A percentile compares a stretch with the other conserved stretches of the same genome.
Evolutionary conservation across 2,329 filamentous ascomycete genomes (phyloP).

Genomic region (Ascocoryne sarcoides): DNA sequence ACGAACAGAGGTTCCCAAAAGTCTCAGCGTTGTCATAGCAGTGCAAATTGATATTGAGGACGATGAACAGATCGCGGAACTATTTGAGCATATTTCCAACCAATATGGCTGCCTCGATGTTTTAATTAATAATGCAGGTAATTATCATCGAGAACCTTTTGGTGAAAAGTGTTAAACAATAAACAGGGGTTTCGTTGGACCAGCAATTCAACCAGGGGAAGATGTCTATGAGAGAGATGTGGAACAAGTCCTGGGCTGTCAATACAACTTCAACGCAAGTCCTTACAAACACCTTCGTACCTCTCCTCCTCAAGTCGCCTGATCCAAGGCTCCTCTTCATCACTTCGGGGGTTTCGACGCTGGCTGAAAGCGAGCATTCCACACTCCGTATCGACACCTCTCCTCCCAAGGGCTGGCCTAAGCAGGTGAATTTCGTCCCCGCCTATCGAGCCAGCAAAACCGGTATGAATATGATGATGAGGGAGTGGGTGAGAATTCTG

Average conservation of each 20-base stretch:
- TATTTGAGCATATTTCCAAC: slow-evolving; percentile 23
- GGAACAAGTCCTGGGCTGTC: slow-evolving; percentile 34
- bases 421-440: slow-evolving; percentile 21
- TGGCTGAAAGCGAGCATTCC: slow-evolving; percentile 25
- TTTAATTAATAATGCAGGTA: slow-evolving; percentile 30
- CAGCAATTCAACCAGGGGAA: slow-evolving; percentile 20
- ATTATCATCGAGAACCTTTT: not conserved
- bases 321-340: not conserved
- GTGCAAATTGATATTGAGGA: slow-evolving; percentile 28
- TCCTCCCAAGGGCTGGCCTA: slow-evolving; percentile 34
- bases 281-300: slow-evolving; percentile 30
- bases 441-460: slow-evolving; percentile 36
- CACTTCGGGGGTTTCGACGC: slow-evolving; percentile 31
- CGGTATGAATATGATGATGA: slow-evolving; percentile 41
- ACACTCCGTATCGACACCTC: slow-evolving; percentile 14
- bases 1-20: slow-evolving; percentile 29
- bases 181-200: slow-evolving; percentile 25
- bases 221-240: slow-evolving; percentile 31
- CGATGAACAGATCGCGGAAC: slow-evolving; percentile 27
- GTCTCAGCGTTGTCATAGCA: slow-evolving; percentile 15
- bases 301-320: slow-evolving; percentile 31
- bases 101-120: slow-evolving; percentile 27
- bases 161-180: slow-evolving; percentile 2
- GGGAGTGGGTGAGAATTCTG: slow-evolving; percentile 35
- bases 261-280: slow-evolving; percentile 36